Conservation (phyloP, 2,329 filamentous ascomycete species). For the Tetracladium maxilliforme region DNA sequence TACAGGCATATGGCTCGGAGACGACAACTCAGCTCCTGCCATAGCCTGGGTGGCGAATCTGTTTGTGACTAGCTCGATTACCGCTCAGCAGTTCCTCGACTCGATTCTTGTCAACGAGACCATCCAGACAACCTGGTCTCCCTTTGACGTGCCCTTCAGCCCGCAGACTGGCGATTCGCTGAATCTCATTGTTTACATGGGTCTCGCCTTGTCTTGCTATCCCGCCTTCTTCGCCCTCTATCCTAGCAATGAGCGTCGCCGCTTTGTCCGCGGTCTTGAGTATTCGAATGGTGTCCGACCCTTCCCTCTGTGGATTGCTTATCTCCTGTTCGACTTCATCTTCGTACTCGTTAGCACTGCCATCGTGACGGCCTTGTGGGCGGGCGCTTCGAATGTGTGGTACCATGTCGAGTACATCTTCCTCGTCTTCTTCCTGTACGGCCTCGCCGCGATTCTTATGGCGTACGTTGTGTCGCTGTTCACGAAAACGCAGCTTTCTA, state of each 20-base stretch:
- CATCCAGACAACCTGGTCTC: constrained; percentile 57
- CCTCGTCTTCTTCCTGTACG: constrained; percentile 66
- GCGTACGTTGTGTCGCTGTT: constrained; percentile 75
- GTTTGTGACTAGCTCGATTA: constrained; percentile 23
- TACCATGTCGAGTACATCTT: constrained; percentile 74
- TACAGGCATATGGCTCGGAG: constrained; percentile 67
- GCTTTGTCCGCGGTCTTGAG: constrained; percentile 69
- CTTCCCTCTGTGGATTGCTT: constrained; percentile 72
- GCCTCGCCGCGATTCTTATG: constrained; percentile 60
- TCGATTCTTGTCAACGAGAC: constrained; percentile 51
- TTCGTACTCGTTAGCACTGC: constrained; percentile 55
- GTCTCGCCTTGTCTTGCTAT: constrained; percentile 61
- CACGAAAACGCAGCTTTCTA: constrained; percentile 62
- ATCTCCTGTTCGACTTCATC: constrained; percentile 65
- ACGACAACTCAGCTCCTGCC: constrained; percentile 41
- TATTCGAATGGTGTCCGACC: constrained; percentile 85
- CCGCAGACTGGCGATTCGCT: constrained; percentile 57
- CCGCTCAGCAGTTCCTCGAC: constrained; percentile 49
- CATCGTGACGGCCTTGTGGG: constrained; percentile 55
- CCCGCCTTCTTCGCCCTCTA: constrained; percentile 84
- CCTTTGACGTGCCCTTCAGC: constrained; percentile 62
- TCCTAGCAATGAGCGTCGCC: constrained; percentile 67
- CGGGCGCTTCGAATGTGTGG: constrained; percentile 49
- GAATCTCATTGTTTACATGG: constrained; percentile 70
- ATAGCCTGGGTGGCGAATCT: constrained; percentile 62